Base-by-base conservation (phyloP, 2,329 filamentous ascomycete species). In the Colletotrichum gloeosporioides region DNA sequence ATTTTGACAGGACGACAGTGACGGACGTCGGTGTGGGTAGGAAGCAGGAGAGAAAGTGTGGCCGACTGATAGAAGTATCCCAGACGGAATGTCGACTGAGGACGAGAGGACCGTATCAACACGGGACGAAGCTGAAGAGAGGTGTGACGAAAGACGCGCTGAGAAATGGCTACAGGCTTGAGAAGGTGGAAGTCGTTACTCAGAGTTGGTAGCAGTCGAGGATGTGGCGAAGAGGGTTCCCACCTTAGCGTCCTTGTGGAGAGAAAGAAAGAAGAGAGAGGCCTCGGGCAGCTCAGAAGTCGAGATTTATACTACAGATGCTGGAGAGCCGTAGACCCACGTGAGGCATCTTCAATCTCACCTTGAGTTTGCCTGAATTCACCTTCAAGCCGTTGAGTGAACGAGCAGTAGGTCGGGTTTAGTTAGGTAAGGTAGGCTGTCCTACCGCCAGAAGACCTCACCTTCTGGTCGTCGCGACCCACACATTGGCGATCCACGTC, bases 31-130 rank as follows among this genome's bases (percentile, higher is more conserved):
- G 4, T 0, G 39, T 44, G 39, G 2, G 4, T 0, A 44, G 39
- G 0, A 44, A 0, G 18, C 16, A 44, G 18, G 16, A 39, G 18
- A 44, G 1, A 5, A n/a, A 2, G 16, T 1, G 39, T 44, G 3
- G 18, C 2, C 2, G 39, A n/a, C 2, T 0, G 18, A 44, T 2
- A n/a, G 39, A 3, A 44, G 2, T 44, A 12, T 44, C 4, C 16
- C 4, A 44, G 4, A 18, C 10, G 39, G 8, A 12, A 2, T 0
- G 39, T 44, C 39, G 18, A 44, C 18, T n/a, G 0, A 22, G 44
- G 18, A n/a, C 18, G 18, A 13, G 44, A 49, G 2, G 44, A 0
- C 5, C 39, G 39, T 49, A 49, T n/a, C 39, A 49, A 49, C 1
- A 18, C 39, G 18, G n/a, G 44, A 53, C 44, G 3, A 53, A 3